Evolutionary conservation across 345 rosid species (phyloP).

Genomic region (Punica granatum): DNA sequence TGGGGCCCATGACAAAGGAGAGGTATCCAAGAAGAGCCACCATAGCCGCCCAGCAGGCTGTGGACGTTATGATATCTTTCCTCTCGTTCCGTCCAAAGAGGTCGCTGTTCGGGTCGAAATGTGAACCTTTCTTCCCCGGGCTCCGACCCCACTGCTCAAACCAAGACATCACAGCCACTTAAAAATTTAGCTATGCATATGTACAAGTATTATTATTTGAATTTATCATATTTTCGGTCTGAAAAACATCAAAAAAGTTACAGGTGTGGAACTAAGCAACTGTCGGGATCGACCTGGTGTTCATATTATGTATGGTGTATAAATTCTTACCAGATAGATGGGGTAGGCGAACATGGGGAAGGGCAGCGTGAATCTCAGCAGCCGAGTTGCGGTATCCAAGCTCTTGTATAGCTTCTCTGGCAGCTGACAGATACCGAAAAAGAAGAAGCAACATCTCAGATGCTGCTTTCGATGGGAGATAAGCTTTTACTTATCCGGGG

Average conservation of each 20-base stretch:
- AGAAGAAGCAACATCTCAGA: too few relatives aligned
- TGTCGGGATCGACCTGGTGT: too few relatives aligned
- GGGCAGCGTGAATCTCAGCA: slow-evolving; percentile 70
- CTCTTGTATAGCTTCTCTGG: slow-evolving; percentile 59
- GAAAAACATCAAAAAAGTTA: too few relatives aligned
- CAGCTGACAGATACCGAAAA: slow-evolving; percentile 30
- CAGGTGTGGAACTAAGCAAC: too few relatives aligned
- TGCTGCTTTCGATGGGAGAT: too few relatives aligned
- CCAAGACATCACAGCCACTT: neutral
- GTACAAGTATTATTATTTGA: too few relatives aligned
- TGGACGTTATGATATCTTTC: slow-evolving; percentile 61
- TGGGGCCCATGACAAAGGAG: slow-evolving; percentile 47
- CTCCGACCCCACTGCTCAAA: slow-evolving; percentile 60
- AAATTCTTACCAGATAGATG: slow-evolving; percentile 66
- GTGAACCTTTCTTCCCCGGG: slow-evolving; percentile 91
- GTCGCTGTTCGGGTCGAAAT: slow-evolving; percentile 70
- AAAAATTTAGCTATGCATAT: neutral
- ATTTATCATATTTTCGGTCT: too few relatives aligned
- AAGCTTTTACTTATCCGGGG: too few relatives aligned
- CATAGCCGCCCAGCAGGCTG: slow-evolving; percentile 73
- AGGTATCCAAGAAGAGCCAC: slow-evolving; percentile 43
- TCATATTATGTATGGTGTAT: too few relatives aligned
- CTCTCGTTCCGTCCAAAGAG: slow-evolving; percentile 66
- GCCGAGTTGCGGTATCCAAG: slow-evolving; percentile 36
- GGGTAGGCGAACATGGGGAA: slow-evolving; percentile 93